Conservation (phyloP, 495 filamentous ascomycete genomes). For the Talaromyces adpressus region DNA sequence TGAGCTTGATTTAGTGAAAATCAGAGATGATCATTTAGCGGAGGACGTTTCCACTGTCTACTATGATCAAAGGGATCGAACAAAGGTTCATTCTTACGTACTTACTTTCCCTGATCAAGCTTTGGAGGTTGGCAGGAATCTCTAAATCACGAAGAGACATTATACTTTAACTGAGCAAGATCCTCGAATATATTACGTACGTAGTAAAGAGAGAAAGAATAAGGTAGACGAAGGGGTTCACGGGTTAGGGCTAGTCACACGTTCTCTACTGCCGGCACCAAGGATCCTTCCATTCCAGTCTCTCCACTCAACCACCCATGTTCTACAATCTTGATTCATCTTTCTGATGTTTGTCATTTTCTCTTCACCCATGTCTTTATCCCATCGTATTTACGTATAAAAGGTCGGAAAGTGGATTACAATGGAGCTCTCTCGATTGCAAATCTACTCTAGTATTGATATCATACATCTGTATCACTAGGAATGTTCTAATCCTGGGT, state of each 20-base stretch:
- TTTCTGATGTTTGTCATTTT: background rate
- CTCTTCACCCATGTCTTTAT: background rate
- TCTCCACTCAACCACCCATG: background rate
- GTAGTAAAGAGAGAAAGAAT: background rate
- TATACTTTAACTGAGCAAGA: background rate
- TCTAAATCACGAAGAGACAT: background rate
- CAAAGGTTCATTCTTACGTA: background rate
- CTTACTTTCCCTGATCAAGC: background rate
- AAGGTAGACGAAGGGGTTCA: background rate
- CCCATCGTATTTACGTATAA: background rate
- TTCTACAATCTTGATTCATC: background rate
- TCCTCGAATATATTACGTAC: background rate
- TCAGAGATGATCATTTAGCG: background rate
- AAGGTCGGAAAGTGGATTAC: background rate
- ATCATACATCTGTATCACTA: conserved; percentile 2
- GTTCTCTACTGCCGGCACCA: background rate
- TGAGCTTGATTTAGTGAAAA: background rate
- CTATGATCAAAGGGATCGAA: background rate
- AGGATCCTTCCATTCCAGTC: background rate
- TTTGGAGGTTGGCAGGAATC: background rate
- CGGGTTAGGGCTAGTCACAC: background rate
- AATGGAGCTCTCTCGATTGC: background rate
- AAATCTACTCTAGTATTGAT: background rate
- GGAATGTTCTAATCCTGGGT: conserved; percentile 3
- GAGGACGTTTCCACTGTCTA: background rate